Evolutionary conservation across 495 filamentous ascomycete genomes (phyloP), one percentile per base, ranked within the genome.

Genomic region (Clohesyomyces aquaticus): DNA sequence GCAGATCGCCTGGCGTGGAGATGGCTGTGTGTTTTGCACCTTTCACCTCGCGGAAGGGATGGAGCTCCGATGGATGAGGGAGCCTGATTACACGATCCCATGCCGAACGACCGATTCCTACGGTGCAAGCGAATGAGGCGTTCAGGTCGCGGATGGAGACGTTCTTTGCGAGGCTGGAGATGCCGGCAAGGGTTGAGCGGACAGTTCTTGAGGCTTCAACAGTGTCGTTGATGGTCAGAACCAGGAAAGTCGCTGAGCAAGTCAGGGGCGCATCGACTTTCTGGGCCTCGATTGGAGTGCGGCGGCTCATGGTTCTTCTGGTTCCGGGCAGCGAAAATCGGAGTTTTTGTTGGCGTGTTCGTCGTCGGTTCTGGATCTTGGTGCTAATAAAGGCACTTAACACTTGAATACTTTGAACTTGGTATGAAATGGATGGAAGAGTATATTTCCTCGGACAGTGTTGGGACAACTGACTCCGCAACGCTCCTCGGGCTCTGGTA

Each of bases 1-100:
- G 75, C 4, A 84, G 59, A 56, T 85, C 82, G 0, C 82, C 82
- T 0, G 81, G 80, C 1, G 82, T 84, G 0, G 81, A 81, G 28
- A 80, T 54, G 8, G 61, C 61, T 8, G 61, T 65, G 19, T 65
- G 61, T 2, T 69, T 74, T 2, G 55, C 59, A 43, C 83, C 83
- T 32, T 77, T 71, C 12, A 85, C 63, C 22, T 73, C 73, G 8
- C 53, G 72, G 67, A 85, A 85, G 1, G 82, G 78, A 52, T 78
- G 83, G 0, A 85, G 79, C 66, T 85, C 82, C 1, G 73, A 50
- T 2, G 83, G 82, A 4, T 74, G 76, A 9, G 79, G 79, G 0
- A 79, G 71, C 1, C 68, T 60, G 1, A 77, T 81, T 19, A 85
- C 47, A 0, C 62, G 56, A 58, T 81, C 76, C 82, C 83, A 85